phyloP scores from a whole-genome alignment of 1,139 yeast genomes.

The Taphrina populina region DNA sequence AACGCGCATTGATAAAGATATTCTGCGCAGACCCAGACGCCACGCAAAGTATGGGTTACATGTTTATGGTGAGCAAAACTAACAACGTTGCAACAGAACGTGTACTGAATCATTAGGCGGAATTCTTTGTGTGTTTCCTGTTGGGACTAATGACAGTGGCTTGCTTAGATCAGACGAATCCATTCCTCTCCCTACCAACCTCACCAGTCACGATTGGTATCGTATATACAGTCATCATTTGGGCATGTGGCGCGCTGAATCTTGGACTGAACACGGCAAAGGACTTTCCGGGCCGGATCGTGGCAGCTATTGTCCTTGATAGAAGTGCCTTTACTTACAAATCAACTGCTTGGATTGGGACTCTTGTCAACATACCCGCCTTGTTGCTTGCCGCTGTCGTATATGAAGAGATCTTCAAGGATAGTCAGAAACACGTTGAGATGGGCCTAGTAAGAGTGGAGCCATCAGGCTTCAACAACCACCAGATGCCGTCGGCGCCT shows the following conservation, averaged over 20 bases:
- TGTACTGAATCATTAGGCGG: background rate
- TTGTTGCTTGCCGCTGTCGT: background rate
- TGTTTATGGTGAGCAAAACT: constrained; percentile 16
- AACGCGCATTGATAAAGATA: background rate
- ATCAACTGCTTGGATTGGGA: constrained; percentile 7
- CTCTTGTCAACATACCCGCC: constrained; percentile 8
- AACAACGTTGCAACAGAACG: background rate
- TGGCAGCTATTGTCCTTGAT: constrained; percentile 13
- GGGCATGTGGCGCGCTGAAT: constrained; percentile 10
- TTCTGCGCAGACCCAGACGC: constrained; percentile 11
- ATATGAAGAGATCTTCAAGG: constrained; percentile 5
- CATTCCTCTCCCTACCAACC: constrained; percentile 7
- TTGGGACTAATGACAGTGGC: constrained; percentile 8
- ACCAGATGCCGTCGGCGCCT: too few species aligned
- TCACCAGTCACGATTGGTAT: constrained; percentile 3
- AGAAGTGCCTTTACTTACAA: constrained; percentile 5
- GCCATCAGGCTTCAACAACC: background rate
- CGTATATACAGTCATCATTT: constrained; percentile 2
- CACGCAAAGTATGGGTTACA: constrained; percentile 1
- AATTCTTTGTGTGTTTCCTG: constrained; percentile 7
- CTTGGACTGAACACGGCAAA: constrained; percentile 11
- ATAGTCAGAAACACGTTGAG: background rate
- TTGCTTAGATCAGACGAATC: constrained; percentile 4
- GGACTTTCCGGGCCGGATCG: constrained; percentile 13
- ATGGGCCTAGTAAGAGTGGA: background rate